These are phyloP conservation scores for Gamarada debralockiae DNA, from an alignment of 495 filamentous ascomycete genomes.

Conservation along the genomic window DNA sequence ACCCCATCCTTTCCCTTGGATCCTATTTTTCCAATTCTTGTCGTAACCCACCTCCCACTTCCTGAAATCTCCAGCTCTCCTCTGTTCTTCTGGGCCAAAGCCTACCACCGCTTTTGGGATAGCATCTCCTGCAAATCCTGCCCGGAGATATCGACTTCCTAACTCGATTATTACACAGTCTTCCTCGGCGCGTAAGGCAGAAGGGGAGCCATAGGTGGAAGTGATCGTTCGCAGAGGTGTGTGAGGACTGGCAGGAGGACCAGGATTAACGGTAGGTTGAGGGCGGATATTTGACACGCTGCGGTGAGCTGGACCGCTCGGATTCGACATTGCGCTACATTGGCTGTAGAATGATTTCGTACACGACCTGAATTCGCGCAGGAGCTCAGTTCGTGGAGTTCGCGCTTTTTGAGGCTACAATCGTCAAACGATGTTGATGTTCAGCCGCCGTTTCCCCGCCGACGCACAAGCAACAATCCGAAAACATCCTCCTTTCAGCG, in stretches of 20 bases:
- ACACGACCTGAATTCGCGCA: background rate
- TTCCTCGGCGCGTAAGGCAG: constrained; percentile 75
- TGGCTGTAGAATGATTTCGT: background rate
- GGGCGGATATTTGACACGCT: constrained; percentile 47
- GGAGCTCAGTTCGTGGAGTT: background rate
- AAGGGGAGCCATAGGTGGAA: constrained; percentile 67
- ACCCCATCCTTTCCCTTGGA: constrained; percentile 56
- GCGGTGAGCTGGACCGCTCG: constrained; percentile 33
- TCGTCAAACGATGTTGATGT: too few relatives aligned
- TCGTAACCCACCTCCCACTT: constrained; percentile 58
- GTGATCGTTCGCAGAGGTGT: constrained; percentile 57
- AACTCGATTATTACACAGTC: constrained; percentile 81
- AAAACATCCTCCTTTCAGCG: too few relatives aligned
- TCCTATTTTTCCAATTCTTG: constrained; percentile 38
- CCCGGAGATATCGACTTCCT: constrained; percentile 71
- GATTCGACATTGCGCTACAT: constrained; percentile 17
- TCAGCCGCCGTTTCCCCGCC: too few relatives aligned
- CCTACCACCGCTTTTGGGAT: constrained; percentile 65
- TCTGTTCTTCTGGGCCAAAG: constrained; percentile 68
- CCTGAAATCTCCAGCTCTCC: constrained; percentile 79
- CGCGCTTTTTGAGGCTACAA: background rate
- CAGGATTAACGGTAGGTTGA: constrained; percentile 16
- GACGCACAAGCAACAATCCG: too few relatives aligned
- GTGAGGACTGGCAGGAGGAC: constrained; percentile 42
- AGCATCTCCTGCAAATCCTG: constrained; percentile 81